Evolutionary conservation across 2,329 filamentous ascomycete species (phyloP), one percentile per base, ranked within the genome.

Genomic region (Botryotinia narcissicola): DNA sequence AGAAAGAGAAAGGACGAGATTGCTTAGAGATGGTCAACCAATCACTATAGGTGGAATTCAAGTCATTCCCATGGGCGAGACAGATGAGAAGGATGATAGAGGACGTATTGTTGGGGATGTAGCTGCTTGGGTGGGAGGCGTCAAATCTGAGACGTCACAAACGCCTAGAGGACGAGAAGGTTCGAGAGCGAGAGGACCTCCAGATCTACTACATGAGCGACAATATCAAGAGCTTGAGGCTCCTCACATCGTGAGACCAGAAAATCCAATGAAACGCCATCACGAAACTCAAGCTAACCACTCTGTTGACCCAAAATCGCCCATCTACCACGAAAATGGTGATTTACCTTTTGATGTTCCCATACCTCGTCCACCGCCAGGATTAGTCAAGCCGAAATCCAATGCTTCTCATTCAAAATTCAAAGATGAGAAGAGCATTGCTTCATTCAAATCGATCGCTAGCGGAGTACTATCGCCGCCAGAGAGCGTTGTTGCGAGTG

Each of bases 1-100:
- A 82, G 95, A 98, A 82, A 90, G 95, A 16, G 95, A 98, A 75
- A 89, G 94, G 62, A 96, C 93, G 3, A 87, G 89, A 44, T 94
- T 93, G 32, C 85, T 99, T 35, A 91, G 95, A 78, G 92, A 93
- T 75, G 96, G 96, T 10, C 90, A 94, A 75, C 93, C 95, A 22
- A 98, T 94, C 1, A 86, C 97, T 63, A 93, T 99, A 18, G 94
- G 95, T 67, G 95, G 95, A 60, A 94, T 98, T 18, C 94, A 98
- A 80, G 96, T 99, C 20, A 93, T 98, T 29, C 96, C 96, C 6
- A 97, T 97, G 93, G 48, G 61, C 61, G 48, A 46, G 22, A 48
- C 40, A 25, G 62, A 60, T 9, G 61, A 60, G 46, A 72, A 68
- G 32, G 40, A 72, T 5, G 40, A 60, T 18, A 68, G 40, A 60